Conservation (phyloP, 2,329 filamentous ascomycete species). For the Pseudogymnoascus sp. region DNA sequence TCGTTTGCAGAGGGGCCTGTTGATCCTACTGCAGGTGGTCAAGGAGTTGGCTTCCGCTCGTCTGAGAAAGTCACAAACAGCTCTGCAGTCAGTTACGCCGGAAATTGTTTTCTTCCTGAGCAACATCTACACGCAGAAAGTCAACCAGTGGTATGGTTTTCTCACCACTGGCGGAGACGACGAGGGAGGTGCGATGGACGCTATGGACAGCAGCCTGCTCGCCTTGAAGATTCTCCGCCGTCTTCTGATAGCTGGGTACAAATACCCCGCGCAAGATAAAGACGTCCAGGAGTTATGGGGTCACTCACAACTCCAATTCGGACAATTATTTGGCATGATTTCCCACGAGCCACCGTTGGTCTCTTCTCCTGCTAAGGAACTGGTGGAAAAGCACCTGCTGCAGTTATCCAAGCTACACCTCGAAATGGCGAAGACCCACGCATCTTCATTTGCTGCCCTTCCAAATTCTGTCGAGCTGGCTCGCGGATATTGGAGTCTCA, state of each 20-base stretch:
- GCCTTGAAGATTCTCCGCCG: constrained; percentile 74
- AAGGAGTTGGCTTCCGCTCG: constrained; percentile 84
- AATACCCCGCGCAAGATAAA: constrained; percentile 69
- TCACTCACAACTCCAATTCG: constrained; percentile 67
- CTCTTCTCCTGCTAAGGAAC: constrained; percentile 42
- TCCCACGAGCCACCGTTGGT: constrained; percentile 47
- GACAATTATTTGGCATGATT: constrained; percentile 61
- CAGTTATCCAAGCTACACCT: constrained; percentile 90
- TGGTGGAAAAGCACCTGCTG: constrained; percentile 77
- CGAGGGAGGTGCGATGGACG: constrained; percentile 49
- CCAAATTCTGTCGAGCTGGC: constrained; percentile 72
- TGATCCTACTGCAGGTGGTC: constrained; percentile 74
- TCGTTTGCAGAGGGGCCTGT: constrained; percentile 62
- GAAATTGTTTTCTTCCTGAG: constrained; percentile 76
- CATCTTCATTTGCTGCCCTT: constrained; percentile 73
- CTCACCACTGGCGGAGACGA: constrained; percentile 50
- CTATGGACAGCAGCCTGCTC: constrained; percentile 68
- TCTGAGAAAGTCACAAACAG: constrained; percentile 64
- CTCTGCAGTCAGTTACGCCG: constrained; percentile 68
- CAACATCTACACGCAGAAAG: constrained; percentile 68
- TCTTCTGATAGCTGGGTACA: constrained; percentile 72
- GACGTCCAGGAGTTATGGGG: constrained; percentile 75
- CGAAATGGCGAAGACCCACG: constrained; percentile 71
- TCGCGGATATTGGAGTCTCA: constrained; percentile 76
- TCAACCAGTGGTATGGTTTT: constrained; percentile 58